These are phyloP conservation scores for Solanum tarijense DNA, from an alignment of 257 asterid species.

Conservation along the genomic window DNA sequence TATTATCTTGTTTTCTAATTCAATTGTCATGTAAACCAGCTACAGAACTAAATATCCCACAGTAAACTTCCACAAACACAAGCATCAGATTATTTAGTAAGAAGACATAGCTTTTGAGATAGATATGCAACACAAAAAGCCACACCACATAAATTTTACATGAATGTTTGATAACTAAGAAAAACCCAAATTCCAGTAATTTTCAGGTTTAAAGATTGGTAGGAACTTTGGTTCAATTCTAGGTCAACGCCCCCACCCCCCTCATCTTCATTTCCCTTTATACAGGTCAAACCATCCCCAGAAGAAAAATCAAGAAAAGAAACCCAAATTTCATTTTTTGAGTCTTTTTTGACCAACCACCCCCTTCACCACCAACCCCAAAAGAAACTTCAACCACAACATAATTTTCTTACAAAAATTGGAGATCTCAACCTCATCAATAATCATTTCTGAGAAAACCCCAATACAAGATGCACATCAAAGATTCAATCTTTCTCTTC, in stretches of 20 bases:
- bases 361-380: not conserved
- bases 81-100: not conserved
- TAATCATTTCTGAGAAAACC: not conserved
- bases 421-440: not conserved
- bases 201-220: not conserved
- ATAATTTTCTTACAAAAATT: not conserved
- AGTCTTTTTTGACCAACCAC: not conserved
- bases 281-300: not conserved
- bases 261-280: not conserved
- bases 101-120: not conserved
- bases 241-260: not conserved
- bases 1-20: not conserved
- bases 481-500: not conserved
- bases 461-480: not conserved
- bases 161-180: not conserved
- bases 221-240: not conserved
- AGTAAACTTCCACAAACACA: not conserved
- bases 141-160: not conserved
- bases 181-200: not conserved
- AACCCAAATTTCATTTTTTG: not conserved
- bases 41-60: not conserved
- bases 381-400: not conserved
- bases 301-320: not conserved
- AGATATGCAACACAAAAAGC: not conserved
- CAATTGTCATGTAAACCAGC: not conserved